These are phyloP conservation scores for Phytopythium helicoides DNA, from an alignment of 352 stramenopile species.

Conservation along the genomic window DNA sequence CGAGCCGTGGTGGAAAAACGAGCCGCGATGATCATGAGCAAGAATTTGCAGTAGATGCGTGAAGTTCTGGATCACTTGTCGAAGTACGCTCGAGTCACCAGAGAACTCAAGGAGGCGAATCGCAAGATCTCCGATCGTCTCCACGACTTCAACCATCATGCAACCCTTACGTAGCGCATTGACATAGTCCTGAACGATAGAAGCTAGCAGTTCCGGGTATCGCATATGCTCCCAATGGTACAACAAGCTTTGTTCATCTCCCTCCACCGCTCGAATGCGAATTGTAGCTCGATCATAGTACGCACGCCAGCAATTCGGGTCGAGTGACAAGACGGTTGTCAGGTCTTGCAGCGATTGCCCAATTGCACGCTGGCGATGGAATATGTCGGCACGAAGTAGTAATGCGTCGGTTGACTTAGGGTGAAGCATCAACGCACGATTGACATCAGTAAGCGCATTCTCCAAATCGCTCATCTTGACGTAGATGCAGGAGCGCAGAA, in stretches of 20 bases:
- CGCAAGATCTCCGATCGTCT: slow-evolving; percentile 69
- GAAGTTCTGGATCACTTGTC: slow-evolving; percentile 64
- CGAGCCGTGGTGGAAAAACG: slow-evolving; percentile 22
- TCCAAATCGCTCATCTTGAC: slow-evolving; percentile 52
- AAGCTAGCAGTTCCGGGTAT: slow-evolving; percentile 57
- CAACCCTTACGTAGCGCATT: slow-evolving; percentile 70
- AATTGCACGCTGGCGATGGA: slow-evolving; percentile 41
- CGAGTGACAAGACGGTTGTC: slow-evolving; percentile 48
- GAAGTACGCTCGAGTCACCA: slow-evolving; percentile 49
- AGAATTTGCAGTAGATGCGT: slow-evolving; percentile 56
- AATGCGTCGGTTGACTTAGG: slow-evolving; percentile 67
- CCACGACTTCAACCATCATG: slow-evolving; percentile 66
- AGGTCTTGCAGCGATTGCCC: slow-evolving; percentile 60
- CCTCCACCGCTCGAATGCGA: slow-evolving; percentile 61
- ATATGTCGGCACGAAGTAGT: slow-evolving; percentile 65
- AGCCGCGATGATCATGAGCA: slow-evolving; percentile 29
- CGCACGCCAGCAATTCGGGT: slow-evolving; percentile 73
- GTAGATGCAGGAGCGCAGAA: slow-evolving; percentile 57
- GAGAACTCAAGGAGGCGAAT: slow-evolving; percentile 69
- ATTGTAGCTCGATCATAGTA: slow-evolving; percentile 77
- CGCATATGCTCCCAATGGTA: slow-evolving; percentile 72
- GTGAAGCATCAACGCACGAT: slow-evolving; percentile 51
- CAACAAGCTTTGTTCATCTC: slow-evolving; percentile 51
- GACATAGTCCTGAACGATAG: slow-evolving; percentile 75
- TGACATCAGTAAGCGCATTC: slow-evolving; percentile 56